Conservation (phyloP, 2,329 filamentous ascomycete species). For the Seiridium unicorne region DNA sequence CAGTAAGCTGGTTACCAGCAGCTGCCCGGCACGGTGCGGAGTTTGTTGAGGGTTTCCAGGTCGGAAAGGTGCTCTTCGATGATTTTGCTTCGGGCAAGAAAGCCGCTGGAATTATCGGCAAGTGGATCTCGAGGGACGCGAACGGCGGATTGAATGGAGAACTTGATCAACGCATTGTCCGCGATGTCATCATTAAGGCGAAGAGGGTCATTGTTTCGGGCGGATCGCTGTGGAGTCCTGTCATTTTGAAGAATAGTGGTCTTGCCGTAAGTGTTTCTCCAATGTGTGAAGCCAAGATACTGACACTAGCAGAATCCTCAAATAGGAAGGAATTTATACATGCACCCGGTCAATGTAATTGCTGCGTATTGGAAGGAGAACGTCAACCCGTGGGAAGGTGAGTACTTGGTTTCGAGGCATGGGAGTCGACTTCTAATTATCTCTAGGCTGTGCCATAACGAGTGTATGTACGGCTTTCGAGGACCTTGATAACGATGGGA, state of each 20-base stretch:
- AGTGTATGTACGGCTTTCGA: conserved; percentile 73
- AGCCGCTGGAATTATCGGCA: conserved; percentile 7
- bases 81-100: conserved; percentile 38
- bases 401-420: not conserved
- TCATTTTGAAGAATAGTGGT: conserved; percentile 73
- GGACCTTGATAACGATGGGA: conserved; percentile 72
- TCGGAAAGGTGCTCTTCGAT: conserved; percentile 57
- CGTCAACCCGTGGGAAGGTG: conserved; percentile 61
- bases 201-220: conserved; percentile 73
- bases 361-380: conserved; percentile 65
- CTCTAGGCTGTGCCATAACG: conserved; percentile 70
- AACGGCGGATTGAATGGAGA: conserved; percentile 53
- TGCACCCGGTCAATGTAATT: conserved; percentile 69
- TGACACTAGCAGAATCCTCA: conserved; percentile 60
- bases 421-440: conserved; percentile 1
- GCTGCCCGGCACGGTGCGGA: conserved; percentile 63
- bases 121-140: conserved; percentile 58
- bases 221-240: conserved; percentile 72
- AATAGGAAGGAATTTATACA: conserved; percentile 74
- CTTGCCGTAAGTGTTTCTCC: conserved; percentile 52
- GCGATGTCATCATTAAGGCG: conserved; percentile 69
- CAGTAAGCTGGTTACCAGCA: conserved; percentile 66
- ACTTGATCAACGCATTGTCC: conserved; percentile 41
- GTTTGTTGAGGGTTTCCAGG: conserved; percentile 68
- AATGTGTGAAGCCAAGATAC: not conserved